A percentile compares a stretch with the other conserved stretches of the same genome.
Conservation (phyloP, 2,329 filamentous ascomycete species). For the Penicillium psychrosexuale region DNA sequence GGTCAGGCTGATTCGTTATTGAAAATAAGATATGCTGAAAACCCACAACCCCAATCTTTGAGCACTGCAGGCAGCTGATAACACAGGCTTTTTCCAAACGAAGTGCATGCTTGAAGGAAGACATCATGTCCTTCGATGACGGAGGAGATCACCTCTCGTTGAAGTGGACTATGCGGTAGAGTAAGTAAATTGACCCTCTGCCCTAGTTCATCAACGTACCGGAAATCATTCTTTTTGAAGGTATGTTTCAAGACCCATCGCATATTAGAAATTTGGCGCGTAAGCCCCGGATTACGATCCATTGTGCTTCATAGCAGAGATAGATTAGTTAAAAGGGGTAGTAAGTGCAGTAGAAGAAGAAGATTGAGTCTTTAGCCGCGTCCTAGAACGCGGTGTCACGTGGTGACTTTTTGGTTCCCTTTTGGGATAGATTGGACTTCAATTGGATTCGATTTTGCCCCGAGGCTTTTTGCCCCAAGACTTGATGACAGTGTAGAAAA, state of each 20-base stretch:
- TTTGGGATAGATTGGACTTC: background rate
- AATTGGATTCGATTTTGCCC: background rate
- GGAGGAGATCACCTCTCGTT: conserved; percentile 81
- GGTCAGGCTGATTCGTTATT: conserved; percentile 1
- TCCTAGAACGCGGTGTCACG: conserved; percentile 26
- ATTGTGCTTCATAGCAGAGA: conserved; percentile 27
- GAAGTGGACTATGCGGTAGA: conserved; percentile 60
- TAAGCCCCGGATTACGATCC: conserved; percentile 24
- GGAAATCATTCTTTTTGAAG: conserved; percentile 71
- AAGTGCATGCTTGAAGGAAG: conserved; percentile 74
- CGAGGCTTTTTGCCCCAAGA: background rate
- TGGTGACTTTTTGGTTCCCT: conserved; percentile 14
- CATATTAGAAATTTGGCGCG: conserved; percentile 53
- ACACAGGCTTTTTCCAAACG: conserved; percentile 88
- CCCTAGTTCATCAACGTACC: conserved; percentile 46
- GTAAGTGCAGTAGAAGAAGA: background rate
- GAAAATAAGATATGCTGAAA: background rate
- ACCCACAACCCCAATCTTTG: conserved; percentile 71
- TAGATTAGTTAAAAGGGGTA: background rate
- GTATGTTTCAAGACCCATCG: conserved; percentile 71
- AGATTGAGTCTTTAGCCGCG: background rate
- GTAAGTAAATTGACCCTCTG: background rate
- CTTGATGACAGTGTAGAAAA: background rate
- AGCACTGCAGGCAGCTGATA: conserved; percentile 89
- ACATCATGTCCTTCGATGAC: conserved; percentile 83